Conservation (phyloP, 345 rosid genomes). For the Ailanthus altissimus region DNA sequence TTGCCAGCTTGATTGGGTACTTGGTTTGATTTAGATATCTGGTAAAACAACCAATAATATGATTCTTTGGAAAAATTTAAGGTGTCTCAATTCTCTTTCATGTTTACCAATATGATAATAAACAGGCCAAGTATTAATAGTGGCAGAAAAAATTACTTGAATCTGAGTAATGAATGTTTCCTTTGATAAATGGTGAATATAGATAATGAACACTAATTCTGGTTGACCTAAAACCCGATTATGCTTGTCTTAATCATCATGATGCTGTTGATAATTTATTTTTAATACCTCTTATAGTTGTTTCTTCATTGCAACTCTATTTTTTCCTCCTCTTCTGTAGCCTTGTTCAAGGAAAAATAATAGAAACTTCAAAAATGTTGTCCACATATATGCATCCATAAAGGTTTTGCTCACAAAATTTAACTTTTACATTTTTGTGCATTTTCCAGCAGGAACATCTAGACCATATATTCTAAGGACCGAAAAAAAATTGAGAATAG, state of each 20-base stretch:
- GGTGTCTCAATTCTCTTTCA: not conserved
- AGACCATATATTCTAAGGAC: not conserved
- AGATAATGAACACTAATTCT: not conserved
- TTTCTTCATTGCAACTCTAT: not conserved
- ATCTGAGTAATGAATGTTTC: not conserved
- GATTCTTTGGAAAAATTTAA: not conserved
- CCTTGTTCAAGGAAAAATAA: not conserved
- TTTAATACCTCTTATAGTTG: not conserved
- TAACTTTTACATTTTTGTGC: not conserved
- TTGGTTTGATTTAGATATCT: conserved; percentile 8
- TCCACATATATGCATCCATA: not conserved
- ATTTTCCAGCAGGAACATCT: not conserved
- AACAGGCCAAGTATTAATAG: not conserved
- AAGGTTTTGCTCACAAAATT: not conserved
- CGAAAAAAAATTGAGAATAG: not conserved
- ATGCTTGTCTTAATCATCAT: not conserved
- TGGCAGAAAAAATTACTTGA: not conserved
- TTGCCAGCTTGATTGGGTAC: conserved; percentile 1
- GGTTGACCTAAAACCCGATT: not conserved
- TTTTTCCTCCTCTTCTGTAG: not conserved
- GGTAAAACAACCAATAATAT: not conserved
- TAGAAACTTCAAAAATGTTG: not conserved
- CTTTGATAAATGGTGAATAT: not conserved
- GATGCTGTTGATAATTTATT: not conserved
- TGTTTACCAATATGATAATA: not conserved